Conservation (phyloP, 805 yeast genomes). For the Starmerella vaccinii region DNA sequence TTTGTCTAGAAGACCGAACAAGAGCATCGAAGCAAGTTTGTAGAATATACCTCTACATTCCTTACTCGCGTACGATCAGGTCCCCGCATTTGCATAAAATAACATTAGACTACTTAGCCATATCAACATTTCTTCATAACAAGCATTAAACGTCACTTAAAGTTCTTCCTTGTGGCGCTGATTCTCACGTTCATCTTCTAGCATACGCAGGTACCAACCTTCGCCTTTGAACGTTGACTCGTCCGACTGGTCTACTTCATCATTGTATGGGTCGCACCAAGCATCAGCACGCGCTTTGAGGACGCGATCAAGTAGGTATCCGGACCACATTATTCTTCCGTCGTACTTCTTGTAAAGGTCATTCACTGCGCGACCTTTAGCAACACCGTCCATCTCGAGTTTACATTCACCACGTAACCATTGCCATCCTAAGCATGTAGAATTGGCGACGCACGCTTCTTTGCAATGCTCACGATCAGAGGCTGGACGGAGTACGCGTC, state of each 20-base stretch:
- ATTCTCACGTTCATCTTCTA: not conserved
- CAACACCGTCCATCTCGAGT: constrained; percentile 12
- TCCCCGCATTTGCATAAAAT: too few species aligned
- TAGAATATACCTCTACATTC: too few species aligned
- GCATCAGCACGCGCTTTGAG: not conserved
- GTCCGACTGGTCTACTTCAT: not conserved
- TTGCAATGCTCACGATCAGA: constrained; percentile 11
- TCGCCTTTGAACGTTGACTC: not conserved
- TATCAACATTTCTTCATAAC: not conserved
- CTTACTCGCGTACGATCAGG: too few species aligned
- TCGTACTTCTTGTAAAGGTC: constrained; percentile 1
- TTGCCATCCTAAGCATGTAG: constrained; percentile 20
- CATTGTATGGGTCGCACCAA: not conserved
- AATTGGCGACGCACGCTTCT: constrained; percentile 11
- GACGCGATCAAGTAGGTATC: not conserved
- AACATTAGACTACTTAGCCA: not conserved
- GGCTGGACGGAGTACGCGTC: constrained; percentile 18
- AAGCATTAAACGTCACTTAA: not conserved
- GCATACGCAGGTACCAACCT: not conserved
- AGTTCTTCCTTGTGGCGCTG: not conserved
- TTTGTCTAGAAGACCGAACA: too few species aligned
- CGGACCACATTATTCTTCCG: not conserved
- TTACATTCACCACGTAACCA: constrained; percentile 15
- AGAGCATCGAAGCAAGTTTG: too few species aligned
- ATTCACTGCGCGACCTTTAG: constrained; percentile 16